Base-by-base conservation (phyloP, 2,329 filamentous ascomycete species). In the Setomelanomma holmii region DNA sequence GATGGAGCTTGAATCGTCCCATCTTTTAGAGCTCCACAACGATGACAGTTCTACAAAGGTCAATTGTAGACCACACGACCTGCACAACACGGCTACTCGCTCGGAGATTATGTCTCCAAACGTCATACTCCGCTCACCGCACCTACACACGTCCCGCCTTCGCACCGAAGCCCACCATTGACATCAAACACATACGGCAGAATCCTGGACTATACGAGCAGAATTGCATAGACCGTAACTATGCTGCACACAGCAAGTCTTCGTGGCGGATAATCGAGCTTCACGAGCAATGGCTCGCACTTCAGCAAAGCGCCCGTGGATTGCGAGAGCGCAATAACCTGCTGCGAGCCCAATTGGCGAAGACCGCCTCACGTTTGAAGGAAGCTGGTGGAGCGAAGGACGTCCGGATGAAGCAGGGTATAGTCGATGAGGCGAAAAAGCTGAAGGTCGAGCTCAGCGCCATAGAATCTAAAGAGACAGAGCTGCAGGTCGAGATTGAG, bases 161-260 rank as follows among this genome's bases (percentile, higher is more conserved):
- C 45, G 92, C 90, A 12, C 92, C 91, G 10, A 93, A 91, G 72
- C 86, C 90, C 21, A 84, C 84, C 40, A 83, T 96, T 61, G 89
- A 97, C 78, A 83, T 96, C 71, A 93, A 91, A 74, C 89, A 95
- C 77, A 96, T 99, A 73, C 92, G 93, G 51, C 84, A 91, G 68
- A 90, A 96, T 75, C 86, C 89, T 14, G 85, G 88, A 12, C 82
- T 96, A 14, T 90, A 97, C 79, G 84, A 89, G 63, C 81, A 88
- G 61, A 98, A 96, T 69, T 96, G 91, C 76, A 73, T 89, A 53
- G 88, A 92, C 61, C 87, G 95, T 63, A 97, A 97, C 74, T 97
- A 97, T 77, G 81, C 73, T 12, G 72, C 76, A 0, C 80, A 83
- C 48, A 75, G 79, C 11, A 75, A 78, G 12, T 78, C 82, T 43